Conservation (phyloP, 371 early-diverging fungal genomes). For the Mycotypha africana region DNA sequence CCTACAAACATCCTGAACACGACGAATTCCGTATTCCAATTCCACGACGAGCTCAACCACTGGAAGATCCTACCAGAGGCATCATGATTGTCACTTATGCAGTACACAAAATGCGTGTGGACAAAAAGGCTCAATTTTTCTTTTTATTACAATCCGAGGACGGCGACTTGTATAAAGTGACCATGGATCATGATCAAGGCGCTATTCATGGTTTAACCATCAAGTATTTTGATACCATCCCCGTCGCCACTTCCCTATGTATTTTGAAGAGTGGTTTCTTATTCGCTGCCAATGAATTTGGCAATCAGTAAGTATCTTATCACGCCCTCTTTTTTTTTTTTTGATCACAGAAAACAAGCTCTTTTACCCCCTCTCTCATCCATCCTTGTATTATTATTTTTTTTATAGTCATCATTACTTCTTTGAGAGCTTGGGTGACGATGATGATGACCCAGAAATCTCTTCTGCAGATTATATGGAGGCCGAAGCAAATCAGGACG, state of each 20-base stretch:
- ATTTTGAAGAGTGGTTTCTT: conserved; percentile 93
- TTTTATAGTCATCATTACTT: conserved; percentile 73
- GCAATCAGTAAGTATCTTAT: conserved; percentile 71
- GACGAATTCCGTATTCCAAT: conserved; percentile 74
- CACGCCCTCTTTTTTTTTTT: conserved; percentile 1
- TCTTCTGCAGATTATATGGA: conserved; percentile 65
- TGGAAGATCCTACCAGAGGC: conserved; percentile 59
- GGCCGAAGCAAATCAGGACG: conserved; percentile 44
- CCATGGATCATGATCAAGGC: conserved; percentile 76
- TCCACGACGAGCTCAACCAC: conserved; percentile 77
- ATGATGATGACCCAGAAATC: conserved; percentile 78
- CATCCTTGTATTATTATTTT: not conserved
- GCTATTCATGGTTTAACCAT: conserved; percentile 65
- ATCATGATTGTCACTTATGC: conserved; percentile 78
- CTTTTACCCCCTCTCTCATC: not conserved
- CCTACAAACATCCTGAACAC: conserved; percentile 78
- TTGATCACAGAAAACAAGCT: no score
- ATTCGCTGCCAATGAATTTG: conserved; percentile 87
- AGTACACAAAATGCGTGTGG: conserved; percentile 87
- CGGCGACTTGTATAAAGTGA: conserved; percentile 94
- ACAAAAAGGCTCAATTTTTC: conserved; percentile 82
- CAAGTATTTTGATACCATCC: conserved; percentile 94
- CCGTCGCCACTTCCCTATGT: conserved; percentile 73
- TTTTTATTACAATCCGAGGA: conserved; percentile 88
- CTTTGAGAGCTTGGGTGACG: conserved; percentile 90